Conservation (phyloP, 2,329 filamentous ascomycete species). For the Exophiala calicioides region DNA sequence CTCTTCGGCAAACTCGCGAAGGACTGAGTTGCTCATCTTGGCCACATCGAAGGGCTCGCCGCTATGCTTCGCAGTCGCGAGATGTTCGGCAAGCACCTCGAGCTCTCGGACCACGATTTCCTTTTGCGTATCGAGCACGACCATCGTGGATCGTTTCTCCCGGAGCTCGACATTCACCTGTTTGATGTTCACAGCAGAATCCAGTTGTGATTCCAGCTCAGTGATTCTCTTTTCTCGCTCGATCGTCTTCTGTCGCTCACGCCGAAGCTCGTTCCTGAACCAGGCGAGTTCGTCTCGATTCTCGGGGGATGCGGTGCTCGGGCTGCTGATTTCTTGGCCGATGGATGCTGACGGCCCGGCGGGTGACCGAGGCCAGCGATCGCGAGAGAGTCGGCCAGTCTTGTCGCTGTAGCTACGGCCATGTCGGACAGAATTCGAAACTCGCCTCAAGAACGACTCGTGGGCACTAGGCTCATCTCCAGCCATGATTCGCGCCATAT, state of each 20-base stretch:
- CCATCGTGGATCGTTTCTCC: conserved; percentile 94
- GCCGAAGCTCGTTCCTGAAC: conserved; percentile 71
- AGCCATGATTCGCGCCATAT: conserved; percentile 84
- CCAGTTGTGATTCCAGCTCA: conserved; percentile 67
- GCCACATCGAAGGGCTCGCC: conserved; percentile 77
- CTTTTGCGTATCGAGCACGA: conserved; percentile 87
- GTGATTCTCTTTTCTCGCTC: conserved; percentile 85
- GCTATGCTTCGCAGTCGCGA: conserved; percentile 80
- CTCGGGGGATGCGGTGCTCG: conserved; percentile 62
- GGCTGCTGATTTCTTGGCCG: conserved; percentile 68
- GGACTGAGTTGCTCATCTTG: conserved; percentile 64
- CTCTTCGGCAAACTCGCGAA: conserved; percentile 63
- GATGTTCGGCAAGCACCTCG: conserved; percentile 83
- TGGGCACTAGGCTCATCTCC: conserved; percentile 67
- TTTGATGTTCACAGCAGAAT: conserved; percentile 63
- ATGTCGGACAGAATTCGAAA: conserved; percentile 92
- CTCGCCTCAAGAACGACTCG: conserved; percentile 78
- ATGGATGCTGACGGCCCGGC: conserved; percentile 46
- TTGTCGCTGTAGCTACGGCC: conserved; percentile 80
- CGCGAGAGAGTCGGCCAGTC: conserved; percentile 59
- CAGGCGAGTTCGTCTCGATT: conserved; percentile 63
- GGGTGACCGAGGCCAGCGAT: conserved; percentile 71
- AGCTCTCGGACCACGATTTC: conserved; percentile 94
- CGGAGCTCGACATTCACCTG: conserved; percentile 82
- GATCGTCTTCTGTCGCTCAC: conserved; percentile 79